Evolutionary conservation across 139 green algal species (phyloP).

Genomic region (Micractinium conductrix): DNA sequence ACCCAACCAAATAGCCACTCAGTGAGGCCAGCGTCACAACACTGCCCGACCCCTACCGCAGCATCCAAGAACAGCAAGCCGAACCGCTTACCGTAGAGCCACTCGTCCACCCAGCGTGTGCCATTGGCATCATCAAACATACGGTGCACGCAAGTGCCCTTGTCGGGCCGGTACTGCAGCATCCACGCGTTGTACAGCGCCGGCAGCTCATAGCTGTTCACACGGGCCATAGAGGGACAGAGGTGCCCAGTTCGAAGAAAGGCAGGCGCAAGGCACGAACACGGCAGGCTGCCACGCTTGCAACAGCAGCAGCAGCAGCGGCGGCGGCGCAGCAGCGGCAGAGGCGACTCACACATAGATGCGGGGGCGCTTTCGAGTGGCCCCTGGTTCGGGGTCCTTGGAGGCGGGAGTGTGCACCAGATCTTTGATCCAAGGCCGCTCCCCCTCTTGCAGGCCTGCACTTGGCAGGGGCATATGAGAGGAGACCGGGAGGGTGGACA

Average conservation of each 20-base stretch:
- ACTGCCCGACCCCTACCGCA: too few species aligned
- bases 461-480: too few species aligned
- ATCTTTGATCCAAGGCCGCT: slow-evolving; percentile 39
- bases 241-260: too few species aligned
- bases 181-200: slow-evolving; percentile 51
- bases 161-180: slow-evolving; percentile 62
- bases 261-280: not conserved
- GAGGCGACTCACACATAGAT: slow-evolving; percentile 42
- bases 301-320: not conserved
- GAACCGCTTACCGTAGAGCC: not conserved
- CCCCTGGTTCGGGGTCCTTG: not conserved
- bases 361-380: slow-evolving; percentile 20
- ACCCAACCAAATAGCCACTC: too few species aligned
- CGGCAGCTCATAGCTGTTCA: slow-evolving; percentile 52
- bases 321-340: too few species aligned
- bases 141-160: not conserved
- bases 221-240: too few species aligned
- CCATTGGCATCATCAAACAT: not conserved
- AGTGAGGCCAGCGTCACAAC: too few species aligned
- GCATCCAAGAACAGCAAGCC: too few species aligned
- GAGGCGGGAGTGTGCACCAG: slow-evolving; percentile 19
- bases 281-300: not conserved
- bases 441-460: not conserved
- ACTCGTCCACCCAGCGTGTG: not conserved
- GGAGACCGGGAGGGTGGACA: too few species aligned